Percentiles rank a stretch among this genome's conserved stretches.
Evolutionary conservation across 2,329 filamentous ascomycete species (phyloP).

Genomic region (Claviceps africana): DNA sequence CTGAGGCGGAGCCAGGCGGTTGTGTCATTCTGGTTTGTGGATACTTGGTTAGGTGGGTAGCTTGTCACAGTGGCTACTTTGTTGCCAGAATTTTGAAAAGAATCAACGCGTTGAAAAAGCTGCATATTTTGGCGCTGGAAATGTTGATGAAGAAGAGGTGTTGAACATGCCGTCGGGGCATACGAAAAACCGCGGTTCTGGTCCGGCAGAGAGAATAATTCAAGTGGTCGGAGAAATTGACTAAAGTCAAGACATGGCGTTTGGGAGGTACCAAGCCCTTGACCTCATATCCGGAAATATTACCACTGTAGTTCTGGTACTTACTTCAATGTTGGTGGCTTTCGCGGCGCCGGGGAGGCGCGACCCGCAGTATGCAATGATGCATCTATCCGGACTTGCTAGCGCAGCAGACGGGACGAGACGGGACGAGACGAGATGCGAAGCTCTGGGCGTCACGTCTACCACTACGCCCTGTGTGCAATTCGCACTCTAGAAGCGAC

Average conservation of each 20-base stretch:
- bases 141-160: too few relatives aligned
- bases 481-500: neutral
- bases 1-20: neutral
- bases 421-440: neutral
- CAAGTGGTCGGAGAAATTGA: neutral
- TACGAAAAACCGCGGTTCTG: too few relatives aligned
- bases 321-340: too few relatives aligned
- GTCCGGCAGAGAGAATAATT: too few relatives aligned
- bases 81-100: neutral
- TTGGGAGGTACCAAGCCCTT: too few relatives aligned
- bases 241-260: neutral
- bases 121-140: neutral
- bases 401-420: too few relatives aligned
- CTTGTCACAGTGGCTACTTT: neutral
- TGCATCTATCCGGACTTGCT: slow-evolving; percentile 1
- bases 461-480: neutral
- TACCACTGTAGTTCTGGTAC: neutral
- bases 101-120: too few relatives aligned
- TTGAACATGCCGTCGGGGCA: too few relatives aligned
- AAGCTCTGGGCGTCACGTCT: neutral
- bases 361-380: slow-evolving; percentile 2
- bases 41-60: too few relatives aligned
- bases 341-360: neutral
- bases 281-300: neutral
- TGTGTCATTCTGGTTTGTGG: neutral